Evolutionary conservation across 2,329 filamentous ascomycete genomes (phyloP), one percentile per base, ranked within the genome.

Genomic region (Ambrosiella cleistominuta): DNA sequence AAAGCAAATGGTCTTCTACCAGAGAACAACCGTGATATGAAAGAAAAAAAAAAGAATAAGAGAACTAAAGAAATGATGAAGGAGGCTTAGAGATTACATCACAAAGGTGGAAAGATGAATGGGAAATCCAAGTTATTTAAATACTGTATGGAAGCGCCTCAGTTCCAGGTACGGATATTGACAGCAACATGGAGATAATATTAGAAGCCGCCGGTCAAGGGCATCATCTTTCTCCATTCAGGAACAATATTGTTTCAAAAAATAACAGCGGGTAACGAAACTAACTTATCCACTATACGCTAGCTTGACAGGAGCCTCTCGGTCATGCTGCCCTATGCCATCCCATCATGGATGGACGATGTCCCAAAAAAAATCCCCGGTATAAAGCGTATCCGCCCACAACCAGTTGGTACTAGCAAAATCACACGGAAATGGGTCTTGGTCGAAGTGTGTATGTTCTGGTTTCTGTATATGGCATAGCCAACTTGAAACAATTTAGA

Each of bases 1-100:
- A 42, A 42, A 42, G 37, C 38, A 54, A 54, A n/a, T n/a, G 37
- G 52, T 54, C 12, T 54, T 54, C 52, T 54, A 54, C 52, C 52
- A 54, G 52, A 54, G 38, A 54, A 54, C 15, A 11, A 42, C 52
- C 11, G 17, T n/a, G 27, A 53, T 54, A 39, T 51, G 49, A 13
- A 27, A 35, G 17, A 51, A 12, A 51, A 35, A 13, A 51, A 51
- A 27, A 51, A 19, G 8, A 51, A 11, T 13, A 35, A 2, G 11
- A 13, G 17, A 39, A 54, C 15, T n/a, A 54, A 19, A 17, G 3
- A 42, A 27, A 36, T 13, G 37, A 44, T 19, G 39, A 54, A 11
- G n/a, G 35, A 19, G 52, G 15, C 40, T 13, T 13, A 9, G 19
- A 40, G 4, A 54, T 42, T 40, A 36, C 15, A 17, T 15, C 15